Conservation (phyloP, 2,329 filamentous ascomycete species). For the Tolypocladium pustulatum region DNA sequence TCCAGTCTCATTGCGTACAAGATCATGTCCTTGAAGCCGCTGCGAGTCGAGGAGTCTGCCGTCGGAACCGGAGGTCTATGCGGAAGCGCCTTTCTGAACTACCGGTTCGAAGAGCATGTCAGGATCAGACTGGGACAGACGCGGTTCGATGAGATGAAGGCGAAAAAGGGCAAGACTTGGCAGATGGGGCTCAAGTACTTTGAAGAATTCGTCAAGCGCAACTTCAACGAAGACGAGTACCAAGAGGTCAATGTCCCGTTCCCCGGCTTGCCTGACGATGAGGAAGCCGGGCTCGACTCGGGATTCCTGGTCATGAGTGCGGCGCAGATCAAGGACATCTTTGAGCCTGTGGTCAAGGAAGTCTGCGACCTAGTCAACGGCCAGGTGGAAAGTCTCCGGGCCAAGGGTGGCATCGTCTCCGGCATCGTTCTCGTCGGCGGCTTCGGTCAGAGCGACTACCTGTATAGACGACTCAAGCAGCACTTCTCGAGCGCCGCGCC, state of each 20-base stretch:
- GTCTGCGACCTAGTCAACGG: slow-evolving; percentile 59
- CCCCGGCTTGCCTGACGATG: slow-evolving; percentile 65
- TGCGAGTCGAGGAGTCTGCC: slow-evolving; percentile 67
- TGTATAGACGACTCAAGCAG: slow-evolving; percentile 59
- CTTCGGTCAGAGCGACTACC: slow-evolving; percentile 70
- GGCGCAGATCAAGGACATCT: slow-evolving; percentile 60
- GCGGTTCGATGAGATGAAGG: slow-evolving; percentile 63
- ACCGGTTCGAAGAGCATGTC: slow-evolving; percentile 71
- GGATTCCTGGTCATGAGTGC: slow-evolving; percentile 66
- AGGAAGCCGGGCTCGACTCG: slow-evolving; percentile 62
- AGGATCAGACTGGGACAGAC: slow-evolving; percentile 54
- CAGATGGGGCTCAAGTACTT: slow-evolving; percentile 71
- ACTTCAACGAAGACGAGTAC: slow-evolving; percentile 70
- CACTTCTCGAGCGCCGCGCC: slow-evolving; percentile 53
- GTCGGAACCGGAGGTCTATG: slow-evolving; percentile 71
- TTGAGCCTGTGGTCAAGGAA: slow-evolving; percentile 63
- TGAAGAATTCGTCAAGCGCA: slow-evolving; percentile 76
- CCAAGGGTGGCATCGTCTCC: slow-evolving; percentile 51
- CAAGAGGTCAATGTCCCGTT: slow-evolving; percentile 73
- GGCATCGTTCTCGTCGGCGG: slow-evolving; percentile 77
- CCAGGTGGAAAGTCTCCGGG: slow-evolving; percentile 52
- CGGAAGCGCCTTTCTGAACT: slow-evolving; percentile 71
- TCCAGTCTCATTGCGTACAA: slow-evolving; percentile 65
- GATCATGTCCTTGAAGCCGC: slow-evolving; percentile 60
- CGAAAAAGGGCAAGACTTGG: slow-evolving; percentile 70